Evolutionary conservation across 2,329 filamentous ascomycete genomes (phyloP), one percentile per base, ranked within the genome.

Genomic region (Aspergillus caelatus): DNA sequence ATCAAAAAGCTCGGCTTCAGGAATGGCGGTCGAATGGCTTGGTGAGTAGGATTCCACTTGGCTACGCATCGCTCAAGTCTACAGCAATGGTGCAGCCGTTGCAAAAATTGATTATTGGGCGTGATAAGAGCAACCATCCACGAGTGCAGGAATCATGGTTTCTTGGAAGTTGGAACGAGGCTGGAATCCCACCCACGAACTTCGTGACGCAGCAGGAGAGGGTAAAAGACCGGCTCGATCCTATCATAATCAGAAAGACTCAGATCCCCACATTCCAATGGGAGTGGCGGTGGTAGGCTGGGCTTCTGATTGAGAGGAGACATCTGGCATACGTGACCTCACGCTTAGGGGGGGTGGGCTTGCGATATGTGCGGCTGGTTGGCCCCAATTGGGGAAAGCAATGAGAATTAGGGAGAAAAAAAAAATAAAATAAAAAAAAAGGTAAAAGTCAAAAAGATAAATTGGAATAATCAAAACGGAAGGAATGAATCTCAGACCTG

Each of bases 1-100:
- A 66, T 76, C 73, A 73, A 68, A 74, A 64, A 61, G 26, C 43
- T 59, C 48, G 36, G 34, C 39, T 21, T 23, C 26, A 34, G 46
- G 61, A 55, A 23, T 58, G 45, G 30, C 48, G 53, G 52, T 52
- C 58, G 39, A 60, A n/a, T 28, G 48, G 14, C 34, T 52, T 43
- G 36, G 23, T 26, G 46, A 52, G 3, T 34, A n/a, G 16, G 11
- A 32, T 32, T 36, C 52, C 9, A 39, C 32, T 39, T 60, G 36
- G 50, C 58, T 19, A 28, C 54, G 21, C 46, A 46, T 41, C n/a
- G 9, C 28, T n/a, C 32, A 32, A 43, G 34, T 32, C 16, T 7
- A 32, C 28, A 52, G 23, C 21, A 19, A 57, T 14, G 21, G 7
- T 55, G 57, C 43, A 55, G 64, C 60, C 62, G 60, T 66, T 61